Evolutionary conservation across 2,329 filamentous ascomycete genomes (phyloP), one percentile per base, ranked within the genome.

Genomic region (Trichoderma aggressivum): DNA sequence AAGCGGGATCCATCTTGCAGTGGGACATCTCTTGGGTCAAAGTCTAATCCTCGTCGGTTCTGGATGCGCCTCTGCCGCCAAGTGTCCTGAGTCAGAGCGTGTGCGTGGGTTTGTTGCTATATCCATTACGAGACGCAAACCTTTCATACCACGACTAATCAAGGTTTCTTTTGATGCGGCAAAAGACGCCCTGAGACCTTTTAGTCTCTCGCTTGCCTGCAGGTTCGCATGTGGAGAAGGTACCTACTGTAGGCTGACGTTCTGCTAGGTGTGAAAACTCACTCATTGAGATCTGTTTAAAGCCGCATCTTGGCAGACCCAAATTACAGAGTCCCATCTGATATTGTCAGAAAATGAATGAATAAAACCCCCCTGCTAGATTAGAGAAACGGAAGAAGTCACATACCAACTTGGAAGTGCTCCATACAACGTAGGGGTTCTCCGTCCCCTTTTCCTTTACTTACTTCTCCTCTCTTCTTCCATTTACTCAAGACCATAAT

Each of bases 11-110:
- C 55, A 61, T 61, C 66, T 50, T 6, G 39, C 56, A 21, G 66
- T 61, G 66, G 66, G 56, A 61, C 56, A 47, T 43, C 26, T 68
- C 55, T 47, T 59, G n/a, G 47, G 64, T 32, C 14, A 43, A 30
- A 50, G 66, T 36, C 36, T 47, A 7, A 32, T 61, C 34, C 55
- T 65, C 62, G 62, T 36, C 62, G 28, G 62, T 21, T 65, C 47
- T 34, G 47, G 62, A 56, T 39, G 63, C 63, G 66, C 66, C 66
- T 69, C 56, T 69, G 66, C 66, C 66, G 66, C 66, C 66, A 36
- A 30, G 36, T 58, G 53, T 55, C 50, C 55, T 53, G 66, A 69
- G 66, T 69, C 66, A 69, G 60, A 53, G 56, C 28, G 14, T 60
- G 39, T 39, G 34, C 53, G 59, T 36, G 66, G 66, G 39, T 47